phyloP scores from a whole-genome alignment of 495 filamentous ascomycete genomes.

The Penicillium pancosmium region DNA sequence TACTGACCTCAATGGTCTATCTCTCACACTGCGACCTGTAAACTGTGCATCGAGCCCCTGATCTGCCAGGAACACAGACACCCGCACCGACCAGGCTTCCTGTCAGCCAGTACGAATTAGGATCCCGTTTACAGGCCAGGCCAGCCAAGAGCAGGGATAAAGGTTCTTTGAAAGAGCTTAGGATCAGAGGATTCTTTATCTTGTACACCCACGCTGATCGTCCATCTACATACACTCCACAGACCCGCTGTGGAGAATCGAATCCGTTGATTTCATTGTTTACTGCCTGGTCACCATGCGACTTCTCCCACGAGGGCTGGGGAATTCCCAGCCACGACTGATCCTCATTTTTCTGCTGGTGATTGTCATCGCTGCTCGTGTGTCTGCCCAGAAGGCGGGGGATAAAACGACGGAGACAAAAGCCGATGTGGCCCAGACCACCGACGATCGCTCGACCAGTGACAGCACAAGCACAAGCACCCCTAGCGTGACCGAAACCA shows the following conservation, averaged over 20 bases:
- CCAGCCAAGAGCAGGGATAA: neutral
- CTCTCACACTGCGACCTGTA: slow-evolving; percentile 3
- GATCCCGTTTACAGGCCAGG: neutral
- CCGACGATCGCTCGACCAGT: slow-evolving; percentile 32
- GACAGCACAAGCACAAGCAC: slow-evolving; percentile 15
- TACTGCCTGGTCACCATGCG: slow-evolving; percentile 25
- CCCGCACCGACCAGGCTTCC: neutral
- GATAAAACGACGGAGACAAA: slow-evolving; percentile 18
- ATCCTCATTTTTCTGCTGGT: slow-evolving; percentile 28
- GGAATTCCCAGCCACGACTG: slow-evolving; percentile 29
- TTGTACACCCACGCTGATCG: slow-evolving; percentile 18
- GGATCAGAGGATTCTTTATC: neutral
- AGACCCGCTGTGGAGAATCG: slow-evolving; percentile 37
- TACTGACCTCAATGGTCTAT: slow-evolving; percentile 6
- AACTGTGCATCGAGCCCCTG: slow-evolving; percentile 1
- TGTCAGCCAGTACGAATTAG: neutral
- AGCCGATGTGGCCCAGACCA: slow-evolving; percentile 26
- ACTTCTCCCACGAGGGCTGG: slow-evolving; percentile 25
- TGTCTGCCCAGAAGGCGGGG: slow-evolving; percentile 25
- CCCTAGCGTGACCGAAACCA: slow-evolving; percentile 25
- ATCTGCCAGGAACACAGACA: slow-evolving; percentile 11
- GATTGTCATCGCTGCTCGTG: slow-evolving; percentile 26
- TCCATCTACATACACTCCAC: slow-evolving; percentile 18
- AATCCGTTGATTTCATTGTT: slow-evolving; percentile 24
- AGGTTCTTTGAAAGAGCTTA: neutral